A percentile compares a stretch with the other conserved stretches of the same genome.
These are phyloP conservation scores for Somion occarium DNA, from an alignment of 1,284 basidiomycete species.

Conservation along the genomic window DNA sequence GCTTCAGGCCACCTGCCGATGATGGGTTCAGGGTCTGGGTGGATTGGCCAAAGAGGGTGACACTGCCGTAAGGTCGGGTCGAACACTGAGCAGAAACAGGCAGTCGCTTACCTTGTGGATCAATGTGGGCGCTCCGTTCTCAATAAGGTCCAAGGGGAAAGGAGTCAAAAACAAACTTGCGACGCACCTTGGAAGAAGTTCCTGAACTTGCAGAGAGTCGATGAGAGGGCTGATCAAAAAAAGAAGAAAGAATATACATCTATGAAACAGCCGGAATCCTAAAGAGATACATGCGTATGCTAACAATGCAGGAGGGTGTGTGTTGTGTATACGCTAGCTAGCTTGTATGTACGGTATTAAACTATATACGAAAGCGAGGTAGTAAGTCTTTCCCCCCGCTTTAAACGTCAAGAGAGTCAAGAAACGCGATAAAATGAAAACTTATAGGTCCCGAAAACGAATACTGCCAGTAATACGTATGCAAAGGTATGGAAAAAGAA, in stretches of 20 bases:
- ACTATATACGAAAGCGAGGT: background rate
- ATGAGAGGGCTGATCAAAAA: background rate
- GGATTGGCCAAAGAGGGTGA: background rate
- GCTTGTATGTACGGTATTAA: constrained; percentile 1
- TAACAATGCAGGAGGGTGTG: constrained; percentile 3
- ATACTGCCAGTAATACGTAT: background rate
- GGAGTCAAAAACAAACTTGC: no score
- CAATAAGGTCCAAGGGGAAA: no score
- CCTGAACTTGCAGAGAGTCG: no score
- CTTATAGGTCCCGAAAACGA: background rate
- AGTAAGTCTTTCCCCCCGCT: background rate
- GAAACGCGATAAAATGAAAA: background rate
- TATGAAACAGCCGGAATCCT: constrained; percentile 21
- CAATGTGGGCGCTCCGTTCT: background rate
- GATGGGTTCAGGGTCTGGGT: background rate
- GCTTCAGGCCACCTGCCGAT: background rate
- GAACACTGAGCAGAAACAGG: background rate
- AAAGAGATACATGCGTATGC: constrained; percentile 15
- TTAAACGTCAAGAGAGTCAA: background rate
- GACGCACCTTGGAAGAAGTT: background rate
- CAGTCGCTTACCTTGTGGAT: background rate
- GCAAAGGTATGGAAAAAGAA: background rate
- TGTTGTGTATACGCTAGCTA: constrained; percentile 1
- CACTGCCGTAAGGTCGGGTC: background rate
- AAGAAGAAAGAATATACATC: constrained; percentile 18